Conservation (phyloP, 1,284 basidiomycete species). For the Calocybe gambosa region DNA sequence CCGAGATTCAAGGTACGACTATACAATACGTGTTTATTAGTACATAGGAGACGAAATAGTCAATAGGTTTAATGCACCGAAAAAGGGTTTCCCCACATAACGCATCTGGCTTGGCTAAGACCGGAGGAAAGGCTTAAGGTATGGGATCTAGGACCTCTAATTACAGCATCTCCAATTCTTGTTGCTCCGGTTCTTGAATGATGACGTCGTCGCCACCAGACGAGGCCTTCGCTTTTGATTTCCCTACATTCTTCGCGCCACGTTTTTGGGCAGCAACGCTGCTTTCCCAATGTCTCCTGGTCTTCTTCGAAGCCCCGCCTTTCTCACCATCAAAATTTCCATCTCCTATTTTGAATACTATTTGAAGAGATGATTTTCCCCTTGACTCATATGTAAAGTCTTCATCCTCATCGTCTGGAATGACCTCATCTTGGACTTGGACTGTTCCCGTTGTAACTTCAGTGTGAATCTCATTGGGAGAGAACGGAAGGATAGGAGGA, state of each 20-base stretch:
- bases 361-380: conserved; percentile 58
- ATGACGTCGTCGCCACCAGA: conserved; percentile 16
- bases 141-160: neutral
- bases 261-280: conserved; percentile 17
- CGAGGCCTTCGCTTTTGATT: conserved; percentile 2
- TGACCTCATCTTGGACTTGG: conserved; percentile 74
- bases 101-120: too few species aligned
- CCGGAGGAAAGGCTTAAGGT: too few species aligned
- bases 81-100: too few species aligned
- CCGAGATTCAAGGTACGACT: neutral
- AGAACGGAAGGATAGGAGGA: conserved; percentile 68
- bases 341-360: conserved; percentile 57
- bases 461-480: conserved; percentile 56
- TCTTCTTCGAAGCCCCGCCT: conserved; percentile 20
- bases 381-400: conserved; percentile 62
- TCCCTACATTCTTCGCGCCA: conserved; percentile 8
- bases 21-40: neutral
- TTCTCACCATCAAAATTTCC: conserved; percentile 39
- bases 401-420: conserved; percentile 71
- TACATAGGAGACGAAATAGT: neutral
- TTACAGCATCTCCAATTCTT: conserved; percentile 32
- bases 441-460: conserved; percentile 72
- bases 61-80: neutral
- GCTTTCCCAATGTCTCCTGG: conserved; percentile 20
- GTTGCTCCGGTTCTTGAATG: conserved; percentile 33